phyloP scores from a whole-genome alignment of 2,329 filamentous ascomycete species.

The Cylindrodendrum hubeiense region DNA sequence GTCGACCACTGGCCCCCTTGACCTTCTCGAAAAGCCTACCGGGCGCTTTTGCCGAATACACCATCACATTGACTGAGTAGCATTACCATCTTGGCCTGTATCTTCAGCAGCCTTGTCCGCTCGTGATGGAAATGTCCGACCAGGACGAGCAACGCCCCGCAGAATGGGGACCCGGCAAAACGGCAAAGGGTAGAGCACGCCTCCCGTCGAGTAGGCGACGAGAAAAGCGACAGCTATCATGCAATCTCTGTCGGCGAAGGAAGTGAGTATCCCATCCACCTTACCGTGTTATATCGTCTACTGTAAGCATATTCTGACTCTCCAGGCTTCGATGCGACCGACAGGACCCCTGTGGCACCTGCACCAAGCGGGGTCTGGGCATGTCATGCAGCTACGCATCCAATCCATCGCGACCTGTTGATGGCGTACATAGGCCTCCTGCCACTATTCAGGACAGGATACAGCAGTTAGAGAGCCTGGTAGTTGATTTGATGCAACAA shows the following conservation, averaged over 20 bases:
- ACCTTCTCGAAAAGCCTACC: too few relatives aligned
- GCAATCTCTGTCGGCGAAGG: constrained; percentile 10
- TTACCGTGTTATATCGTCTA: too few relatives aligned
- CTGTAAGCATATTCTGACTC: not conserved
- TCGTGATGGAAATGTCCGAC: not conserved
- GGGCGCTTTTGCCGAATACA: too few relatives aligned
- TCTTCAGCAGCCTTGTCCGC: too few relatives aligned
- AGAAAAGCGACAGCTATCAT: constrained; percentile 12
- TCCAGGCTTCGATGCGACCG: constrained; percentile 17
- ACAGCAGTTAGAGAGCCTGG: constrained; percentile 45
- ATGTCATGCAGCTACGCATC: not conserved
- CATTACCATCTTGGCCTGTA: too few relatives aligned
- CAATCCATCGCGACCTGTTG: not conserved
- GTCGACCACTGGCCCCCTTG: too few relatives aligned
- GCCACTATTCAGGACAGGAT: not conserved
- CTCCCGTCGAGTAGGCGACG: not conserved
- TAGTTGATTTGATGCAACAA: constrained; percentile 42
- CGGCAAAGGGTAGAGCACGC: not conserved
- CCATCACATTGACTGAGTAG: too few relatives aligned
- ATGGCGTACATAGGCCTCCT: not conserved
- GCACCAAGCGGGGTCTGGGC: not conserved
- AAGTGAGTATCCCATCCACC: not conserved
- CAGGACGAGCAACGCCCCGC: not conserved
- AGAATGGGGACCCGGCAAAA: constrained; percentile 4
- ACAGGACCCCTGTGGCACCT: constrained; percentile 14